Conservation (phyloP, 2,329 filamentous ascomycete species). For the Claviceps purpurea region DNA sequence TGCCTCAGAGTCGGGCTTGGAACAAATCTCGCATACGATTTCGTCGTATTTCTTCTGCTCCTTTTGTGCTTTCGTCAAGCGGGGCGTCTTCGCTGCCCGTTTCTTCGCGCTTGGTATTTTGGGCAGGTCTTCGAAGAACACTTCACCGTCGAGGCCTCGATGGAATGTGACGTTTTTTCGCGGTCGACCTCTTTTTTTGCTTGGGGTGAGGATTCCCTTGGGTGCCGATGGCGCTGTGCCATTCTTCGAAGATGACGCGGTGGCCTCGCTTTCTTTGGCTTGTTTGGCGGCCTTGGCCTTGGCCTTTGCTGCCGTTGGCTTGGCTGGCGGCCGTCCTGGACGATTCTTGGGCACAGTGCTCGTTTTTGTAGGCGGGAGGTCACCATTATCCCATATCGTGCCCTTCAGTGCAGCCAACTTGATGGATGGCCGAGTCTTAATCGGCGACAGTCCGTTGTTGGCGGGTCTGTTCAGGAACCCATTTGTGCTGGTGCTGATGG, state of each 20-base stretch:
- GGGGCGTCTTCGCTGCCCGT: not conserved
- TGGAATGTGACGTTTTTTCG: slow-evolving; percentile 44
- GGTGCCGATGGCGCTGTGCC: slow-evolving; percentile 16
- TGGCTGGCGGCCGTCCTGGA: not conserved
- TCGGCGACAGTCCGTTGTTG: slow-evolving; percentile 5
- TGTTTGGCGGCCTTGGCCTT: not conserved
- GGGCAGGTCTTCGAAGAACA: slow-evolving; percentile 40
- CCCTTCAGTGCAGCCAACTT: slow-evolving; percentile 23
- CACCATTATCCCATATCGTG: slow-evolving; percentile 24
- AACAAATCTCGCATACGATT: slow-evolving; percentile 44
- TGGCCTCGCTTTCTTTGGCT: not conserved
- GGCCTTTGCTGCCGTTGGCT: not conserved
- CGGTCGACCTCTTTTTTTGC: slow-evolving; percentile 24
- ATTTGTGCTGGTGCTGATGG: not conserved
- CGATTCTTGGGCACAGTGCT: slow-evolving; percentile 9
- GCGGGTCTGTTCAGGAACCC: not conserved
- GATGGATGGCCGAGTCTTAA: slow-evolving; percentile 16
- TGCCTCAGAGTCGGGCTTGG: slow-evolving; percentile 39
- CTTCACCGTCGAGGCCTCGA: slow-evolving; percentile 24
- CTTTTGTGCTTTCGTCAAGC: slow-evolving; percentile 14
- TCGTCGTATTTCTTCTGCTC: slow-evolving; percentile 29
- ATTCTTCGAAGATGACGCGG: slow-evolving; percentile 1
- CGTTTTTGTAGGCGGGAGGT: slow-evolving; percentile 7
- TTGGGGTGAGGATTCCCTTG: slow-evolving; percentile 44
- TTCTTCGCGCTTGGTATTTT: slow-evolving; percentile 20